Base-by-base conservation (phyloP, 2,329 filamentous ascomycete species). In the Cercospora beticola region DNA sequence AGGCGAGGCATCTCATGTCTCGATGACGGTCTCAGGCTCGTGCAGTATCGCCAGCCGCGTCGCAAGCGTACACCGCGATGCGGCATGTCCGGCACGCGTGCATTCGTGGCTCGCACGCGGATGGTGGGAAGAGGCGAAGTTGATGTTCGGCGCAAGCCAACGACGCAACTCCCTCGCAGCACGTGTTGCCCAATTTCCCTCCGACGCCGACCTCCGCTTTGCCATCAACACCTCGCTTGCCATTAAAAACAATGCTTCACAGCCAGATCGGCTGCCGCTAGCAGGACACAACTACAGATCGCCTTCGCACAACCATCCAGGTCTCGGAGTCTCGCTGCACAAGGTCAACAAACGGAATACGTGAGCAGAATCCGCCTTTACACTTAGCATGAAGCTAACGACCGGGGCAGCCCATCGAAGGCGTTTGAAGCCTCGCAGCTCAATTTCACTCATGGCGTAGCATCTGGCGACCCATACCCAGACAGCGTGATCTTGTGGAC, bases 281-380 rank as follows among this genome's bases (percentile, higher is more conserved):
- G 9, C n/a, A 46, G 30, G 30, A 10, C 62, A 59, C 69, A 91
- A 91, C 80, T 92, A 91, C 77, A 82, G 84, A 61, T 89, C 86
- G 73, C 89, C 90, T 5, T 92, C 89, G 0, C 83, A 86, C 49
- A 85, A 89, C 54, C 89, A 92, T 71, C 83, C 86, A 4, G 81
- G 83, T 43, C 82, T 92, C 10, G 89, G 89, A 5, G 86, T 92
- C 57, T 85, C 88, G n/a, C 83, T 91, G 14, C 84, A 84, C 60
- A 87, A 86, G 71, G 85, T 91, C 60, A 83, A 86, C 56, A 86
- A 86, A 76, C 84, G 88, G 43, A 85, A 83, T 62, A 73, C 72
- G 67, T 70, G 60, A 64, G 68, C 64, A 4, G 2, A 8, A 62
- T 5, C 30, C 12, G 9, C 2, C 18, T 26, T 1, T 14, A 2